Evolutionary conservation across 306 rosid genomes (phyloP), one percentile per base, ranked within the genome.

Genomic region (Cicer bijugum): DNA sequence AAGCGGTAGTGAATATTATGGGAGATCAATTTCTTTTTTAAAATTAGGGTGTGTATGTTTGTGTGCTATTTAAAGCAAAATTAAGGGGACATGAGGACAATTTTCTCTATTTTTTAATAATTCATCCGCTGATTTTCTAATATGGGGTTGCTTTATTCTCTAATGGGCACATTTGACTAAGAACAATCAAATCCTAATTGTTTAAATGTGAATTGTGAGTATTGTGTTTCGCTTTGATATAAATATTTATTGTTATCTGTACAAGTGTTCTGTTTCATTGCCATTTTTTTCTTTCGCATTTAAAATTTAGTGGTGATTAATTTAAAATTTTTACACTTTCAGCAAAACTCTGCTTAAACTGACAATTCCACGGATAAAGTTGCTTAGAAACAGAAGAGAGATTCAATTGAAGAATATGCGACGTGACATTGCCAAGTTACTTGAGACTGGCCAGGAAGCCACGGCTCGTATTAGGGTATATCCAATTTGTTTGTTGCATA

Each of bases 381-480:
- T 94, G 80, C 78, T 91, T 81, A 82, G 97, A 83, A 94, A 94
- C 85, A 88, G 92, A 79, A 86, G 97, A 79, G 98, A 91, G 78
- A 82, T 81, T 81, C 98, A 91, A 80, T 50, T 94, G 51, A 94
- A 78, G 86, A 94, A 91, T 84, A 94, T 91, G 98, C 90, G 98
- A 9, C 92, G 95, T 2, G 97, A 91, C 23, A 91, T 94, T 78
- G 96, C 96, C 80, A 94, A 94, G 89, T 91, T 94, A 75, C 98
- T 94, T 79, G 97, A 91, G 85, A 91, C 97, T 68, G 96, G 98
- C 57, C 98, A 94, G 81, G 97, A 94, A 84, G 98, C 98, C 80
- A 94, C 98, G 2, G 98, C 98, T 79, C 93, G 97, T 6, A 89
- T 94, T 51, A 85, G 98, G 87, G 97, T 94, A 86, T 42, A 12